Conservation (phyloP, 805 yeast genomes). For the Kregervanrija fluxuum region DNA sequence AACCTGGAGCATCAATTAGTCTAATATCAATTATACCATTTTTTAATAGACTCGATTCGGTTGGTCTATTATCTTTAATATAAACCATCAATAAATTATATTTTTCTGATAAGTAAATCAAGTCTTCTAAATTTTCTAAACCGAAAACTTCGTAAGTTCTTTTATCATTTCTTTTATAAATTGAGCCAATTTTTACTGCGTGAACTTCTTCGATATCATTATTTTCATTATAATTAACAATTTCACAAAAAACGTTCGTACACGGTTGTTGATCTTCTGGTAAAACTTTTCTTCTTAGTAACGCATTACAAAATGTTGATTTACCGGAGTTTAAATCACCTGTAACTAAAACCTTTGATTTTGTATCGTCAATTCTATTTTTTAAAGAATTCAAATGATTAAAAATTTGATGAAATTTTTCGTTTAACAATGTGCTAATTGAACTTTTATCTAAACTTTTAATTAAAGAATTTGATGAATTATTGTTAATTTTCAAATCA, state of each 20-base stretch:
- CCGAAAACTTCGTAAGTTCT: conserved; percentile 54
- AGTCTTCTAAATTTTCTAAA: conserved; percentile 50
- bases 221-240: conserved; percentile 75
- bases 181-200: conserved; percentile 60
- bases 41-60: conserved; percentile 62
- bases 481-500: conserved; percentile 49
- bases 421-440: conserved; percentile 60
- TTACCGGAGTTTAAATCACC: conserved; percentile 97
- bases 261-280: conserved; percentile 99
- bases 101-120: conserved; percentile 68
- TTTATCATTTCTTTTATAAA: conserved; percentile 50
- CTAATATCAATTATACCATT: conserved; percentile 92
- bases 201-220: conserved; percentile 82
- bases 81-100: conserved; percentile 75
- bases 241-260: conserved; percentile 93
- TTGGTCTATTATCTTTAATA: conserved; percentile 65
- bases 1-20: conserved; percentile 94
- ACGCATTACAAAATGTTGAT: conserved; percentile 89
- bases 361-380: conserved; percentile 82
- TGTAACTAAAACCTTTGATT: conserved; percentile 90
- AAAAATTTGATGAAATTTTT: conserved; percentile 55
- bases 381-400: conserved; percentile 65
- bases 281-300: conserved; percentile 64
- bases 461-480: conserved; percentile 35
- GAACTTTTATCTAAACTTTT: conserved; percentile 59